Conservation (phyloP, 768 basidiomycete species). For the Xanthoconium stramineum region DNA sequence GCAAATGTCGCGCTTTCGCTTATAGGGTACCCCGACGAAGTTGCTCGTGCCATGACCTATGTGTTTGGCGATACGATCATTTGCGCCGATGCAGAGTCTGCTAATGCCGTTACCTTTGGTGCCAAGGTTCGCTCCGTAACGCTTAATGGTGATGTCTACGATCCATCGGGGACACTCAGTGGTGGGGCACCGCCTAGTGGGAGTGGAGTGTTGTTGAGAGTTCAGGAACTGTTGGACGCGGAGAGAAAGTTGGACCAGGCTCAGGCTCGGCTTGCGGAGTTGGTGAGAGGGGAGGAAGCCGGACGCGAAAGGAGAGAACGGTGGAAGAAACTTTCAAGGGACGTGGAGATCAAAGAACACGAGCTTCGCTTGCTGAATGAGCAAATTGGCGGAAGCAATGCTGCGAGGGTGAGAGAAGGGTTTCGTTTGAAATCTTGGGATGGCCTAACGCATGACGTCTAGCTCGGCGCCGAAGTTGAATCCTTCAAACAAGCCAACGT, state of each 20-base stretch:
- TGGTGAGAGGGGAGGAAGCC: slow-evolving; percentile 55
- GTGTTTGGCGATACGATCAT: slow-evolving; percentile 93
- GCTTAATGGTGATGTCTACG: slow-evolving; percentile 92
- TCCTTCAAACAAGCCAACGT: slow-evolving; percentile 60
- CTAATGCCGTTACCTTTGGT: slow-evolving; percentile 84
- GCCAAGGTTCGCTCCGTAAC: slow-evolving; percentile 78
- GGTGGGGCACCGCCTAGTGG: slow-evolving; percentile 85
- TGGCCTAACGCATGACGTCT: slow-evolving; percentile 1
- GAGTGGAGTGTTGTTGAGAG: slow-evolving; percentile 71
- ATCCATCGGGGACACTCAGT: slow-evolving; percentile 89
- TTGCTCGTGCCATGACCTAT: slow-evolving; percentile 85
- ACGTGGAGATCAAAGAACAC: slow-evolving; percentile 88
- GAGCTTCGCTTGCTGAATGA: slow-evolving; percentile 78
- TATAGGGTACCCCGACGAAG: slow-evolving; percentile 76
- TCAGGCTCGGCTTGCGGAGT: slow-evolving; percentile 40
- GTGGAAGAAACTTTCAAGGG: slow-evolving; percentile 59
- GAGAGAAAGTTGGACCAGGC: slow-evolving; percentile 58
- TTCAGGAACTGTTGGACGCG: slow-evolving; percentile 74
- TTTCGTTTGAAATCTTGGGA: not conserved
- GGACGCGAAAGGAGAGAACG: slow-evolving; percentile 51
- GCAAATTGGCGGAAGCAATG: slow-evolving; percentile 87
- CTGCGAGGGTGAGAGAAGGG: slow-evolving; percentile 62
- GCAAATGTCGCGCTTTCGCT: slow-evolving; percentile 87
- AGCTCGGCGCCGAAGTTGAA: slow-evolving; percentile 84
- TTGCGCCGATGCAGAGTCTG: slow-evolving; percentile 84